A percentile compares a stretch with the other conserved stretches of the same genome.
These are phyloP conservation scores for Trichoderma atroviride DNA, from an alignment of 2,329 filamentous ascomycete genomes.

Conservation along the genomic window DNA sequence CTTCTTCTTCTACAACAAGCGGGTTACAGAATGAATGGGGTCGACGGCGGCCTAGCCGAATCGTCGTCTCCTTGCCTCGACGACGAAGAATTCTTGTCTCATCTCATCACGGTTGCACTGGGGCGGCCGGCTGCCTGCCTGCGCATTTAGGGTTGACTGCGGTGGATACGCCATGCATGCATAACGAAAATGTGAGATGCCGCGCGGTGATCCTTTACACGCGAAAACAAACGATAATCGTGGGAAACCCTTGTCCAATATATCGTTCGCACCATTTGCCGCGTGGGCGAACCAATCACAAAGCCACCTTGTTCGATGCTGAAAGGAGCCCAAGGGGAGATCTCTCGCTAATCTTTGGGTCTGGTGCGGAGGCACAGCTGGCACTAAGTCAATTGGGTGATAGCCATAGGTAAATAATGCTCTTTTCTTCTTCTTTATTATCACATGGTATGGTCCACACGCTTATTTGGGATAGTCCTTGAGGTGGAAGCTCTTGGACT, in stretches of 20 bases:
- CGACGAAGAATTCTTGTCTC: conserved; percentile 20
- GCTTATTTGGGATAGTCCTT: conserved; percentile 73
- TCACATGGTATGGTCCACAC: conserved; percentile 8
- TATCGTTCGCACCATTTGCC: conserved; percentile 16
- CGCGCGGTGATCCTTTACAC: conserved; percentile 2
- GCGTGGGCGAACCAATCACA: conserved; percentile 27
- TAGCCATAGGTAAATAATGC: background rate
- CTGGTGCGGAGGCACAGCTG: conserved; percentile 13
- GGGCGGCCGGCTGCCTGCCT: background rate
- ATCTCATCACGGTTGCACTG: conserved; percentile 15
- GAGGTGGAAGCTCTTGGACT: conserved; percentile 93
- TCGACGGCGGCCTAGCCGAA: conserved; percentile 23
- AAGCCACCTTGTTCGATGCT: background rate
- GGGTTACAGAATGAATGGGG: conserved; percentile 12
- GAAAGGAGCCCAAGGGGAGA: conserved; percentile 25
- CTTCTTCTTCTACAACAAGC: conserved; percentile 6
- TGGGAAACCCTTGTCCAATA: conserved; percentile 21
- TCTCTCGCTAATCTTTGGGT: conserved; percentile 32
- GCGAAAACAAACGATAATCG: background rate
- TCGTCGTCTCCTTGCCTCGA: conserved; percentile 17
- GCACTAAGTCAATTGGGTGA: conserved; percentile 14
- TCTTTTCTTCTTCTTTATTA: conserved; percentile 8
- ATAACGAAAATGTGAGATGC: conserved; percentile 15
- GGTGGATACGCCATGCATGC: conserved; percentile 14
- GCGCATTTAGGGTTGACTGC: background rate